Evolutionary conservation across 179 eudicot genomes (phyloP).

Genomic region (Beta lomatogona): DNA sequence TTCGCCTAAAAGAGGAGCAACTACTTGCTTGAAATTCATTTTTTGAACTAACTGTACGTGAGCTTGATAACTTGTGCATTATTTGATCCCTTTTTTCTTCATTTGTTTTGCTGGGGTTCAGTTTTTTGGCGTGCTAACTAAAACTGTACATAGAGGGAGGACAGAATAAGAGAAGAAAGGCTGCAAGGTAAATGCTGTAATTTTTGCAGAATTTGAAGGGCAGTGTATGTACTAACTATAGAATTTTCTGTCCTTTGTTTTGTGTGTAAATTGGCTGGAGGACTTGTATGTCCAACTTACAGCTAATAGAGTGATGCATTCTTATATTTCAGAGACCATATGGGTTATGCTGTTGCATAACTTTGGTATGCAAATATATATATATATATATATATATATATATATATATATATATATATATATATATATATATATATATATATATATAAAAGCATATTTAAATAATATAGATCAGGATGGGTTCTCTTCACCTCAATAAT

Average conservation of each 20-base stretch:
- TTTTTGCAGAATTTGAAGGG: background rate
- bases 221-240: background rate
- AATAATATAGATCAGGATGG: too few relatives aligned
- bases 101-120: background rate
- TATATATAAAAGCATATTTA: too few relatives aligned
- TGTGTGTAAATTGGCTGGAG: background rate
- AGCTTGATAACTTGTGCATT: background rate
- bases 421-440: too few relatives aligned
- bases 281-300: too few relatives aligned
- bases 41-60: background rate
- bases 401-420: too few relatives aligned
- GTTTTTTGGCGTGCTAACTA: background rate
- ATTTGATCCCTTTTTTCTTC: too few relatives aligned
- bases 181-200: background rate
- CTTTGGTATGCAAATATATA: background rate
- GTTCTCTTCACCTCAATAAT: too few relatives aligned
- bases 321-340: background rate
- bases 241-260: background rate
- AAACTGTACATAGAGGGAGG: slow-evolving; percentile 9
- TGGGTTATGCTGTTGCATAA: background rate
- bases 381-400: too few relatives aligned
- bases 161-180: background rate
- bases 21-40: slow-evolving; percentile 6
- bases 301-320: background rate
- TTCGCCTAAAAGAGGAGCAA: slow-evolving; percentile 45